Evolutionary conservation across 176 grass and related monocot species (phyloP).

Genomic region (Phoenix dactylifera): DNA sequence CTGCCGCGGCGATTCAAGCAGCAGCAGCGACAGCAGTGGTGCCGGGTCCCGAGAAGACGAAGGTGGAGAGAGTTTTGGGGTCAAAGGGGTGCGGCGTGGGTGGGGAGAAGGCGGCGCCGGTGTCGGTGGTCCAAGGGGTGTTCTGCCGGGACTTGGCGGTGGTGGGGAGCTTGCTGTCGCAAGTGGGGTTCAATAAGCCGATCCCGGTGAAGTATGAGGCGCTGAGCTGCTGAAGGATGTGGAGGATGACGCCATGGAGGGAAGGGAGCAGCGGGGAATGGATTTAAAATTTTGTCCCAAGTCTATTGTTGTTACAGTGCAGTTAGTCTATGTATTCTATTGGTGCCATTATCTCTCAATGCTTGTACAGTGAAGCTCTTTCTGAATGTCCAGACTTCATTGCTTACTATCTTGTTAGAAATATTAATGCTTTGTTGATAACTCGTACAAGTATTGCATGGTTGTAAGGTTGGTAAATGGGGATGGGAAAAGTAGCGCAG

Average conservation of each 20-base stretch:
- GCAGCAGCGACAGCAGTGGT: not conserved
- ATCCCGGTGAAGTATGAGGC: constrained; percentile 84
- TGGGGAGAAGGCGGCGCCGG: not conserved
- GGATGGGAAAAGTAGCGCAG: too few relatives aligned
- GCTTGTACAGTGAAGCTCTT: constrained; percentile 21
- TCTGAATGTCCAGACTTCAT: not conserved
- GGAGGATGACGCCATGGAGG: not conserved
- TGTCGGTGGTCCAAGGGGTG: constrained; percentile 63
- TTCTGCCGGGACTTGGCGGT: constrained; percentile 95
- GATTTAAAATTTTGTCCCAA: constrained; percentile 42
- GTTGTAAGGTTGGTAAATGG: too few relatives aligned
- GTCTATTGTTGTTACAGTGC: constrained; percentile 18
- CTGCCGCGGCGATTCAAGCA: not conserved
- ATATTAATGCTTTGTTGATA: too few relatives aligned
- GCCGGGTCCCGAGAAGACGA: not conserved
- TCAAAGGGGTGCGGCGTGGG: not conserved
- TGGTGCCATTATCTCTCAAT: constrained; percentile 12
- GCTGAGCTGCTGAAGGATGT: constrained; percentile 58
- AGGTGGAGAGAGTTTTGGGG: not conserved
- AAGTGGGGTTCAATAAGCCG: constrained; percentile 34
- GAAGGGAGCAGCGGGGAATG: not conserved
- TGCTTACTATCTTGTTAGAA: too few relatives aligned
- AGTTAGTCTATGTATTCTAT: constrained; percentile 12
- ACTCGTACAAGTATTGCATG: too few relatives aligned
- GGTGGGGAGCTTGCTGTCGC: constrained; percentile 72